A percentile compares a stretch with the other conserved stretches of the same genome.
Evolutionary conservation across 1,139 yeast genomes (phyloP).

Genomic region (Pichia sp.): DNA sequence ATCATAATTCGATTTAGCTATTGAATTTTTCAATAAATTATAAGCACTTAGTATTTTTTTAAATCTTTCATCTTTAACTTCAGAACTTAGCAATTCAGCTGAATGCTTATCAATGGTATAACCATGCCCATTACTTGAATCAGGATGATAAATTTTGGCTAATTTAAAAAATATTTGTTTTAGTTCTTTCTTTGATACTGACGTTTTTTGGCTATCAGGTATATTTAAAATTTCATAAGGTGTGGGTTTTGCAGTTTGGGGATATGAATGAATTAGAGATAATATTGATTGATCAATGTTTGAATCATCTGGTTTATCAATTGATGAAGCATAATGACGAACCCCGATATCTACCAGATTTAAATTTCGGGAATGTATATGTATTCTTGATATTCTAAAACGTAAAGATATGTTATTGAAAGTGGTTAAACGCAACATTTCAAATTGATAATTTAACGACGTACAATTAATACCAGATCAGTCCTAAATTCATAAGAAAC

Average conservation of each 20-base stretch:
- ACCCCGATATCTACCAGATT: background rate
- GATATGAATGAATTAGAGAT: constrained; percentile 44
- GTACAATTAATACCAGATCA: too few species aligned
- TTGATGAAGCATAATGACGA: background rate
- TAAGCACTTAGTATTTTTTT: constrained; percentile 71
- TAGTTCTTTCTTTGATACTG: constrained; percentile 27
- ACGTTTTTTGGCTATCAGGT: constrained; percentile 32
- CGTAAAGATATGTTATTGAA: background rate
- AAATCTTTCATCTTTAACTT: constrained; percentile 53
- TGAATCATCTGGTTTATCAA: background rate
- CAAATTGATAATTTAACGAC: background rate
- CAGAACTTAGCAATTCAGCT: constrained; percentile 30
- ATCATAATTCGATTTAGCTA: constrained; percentile 40
- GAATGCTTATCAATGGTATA: constrained; percentile 10
- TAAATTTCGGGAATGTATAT: background rate
- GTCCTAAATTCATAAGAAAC: too few species aligned
- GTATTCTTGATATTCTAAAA: background rate
- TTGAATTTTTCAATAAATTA: constrained; percentile 56
- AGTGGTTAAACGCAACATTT: background rate
- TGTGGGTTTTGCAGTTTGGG: constrained; percentile 39
- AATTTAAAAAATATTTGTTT: constrained; percentile 53
- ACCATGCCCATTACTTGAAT: constrained; percentile 34
- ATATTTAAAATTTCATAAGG: constrained; percentile 72
- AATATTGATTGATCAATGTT: constrained; percentile 20
- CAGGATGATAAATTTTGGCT: constrained; percentile 88